Evolutionary conservation across 768 basidiomycete species (phyloP).

Genomic region (Lentinula raphanica): DNA sequence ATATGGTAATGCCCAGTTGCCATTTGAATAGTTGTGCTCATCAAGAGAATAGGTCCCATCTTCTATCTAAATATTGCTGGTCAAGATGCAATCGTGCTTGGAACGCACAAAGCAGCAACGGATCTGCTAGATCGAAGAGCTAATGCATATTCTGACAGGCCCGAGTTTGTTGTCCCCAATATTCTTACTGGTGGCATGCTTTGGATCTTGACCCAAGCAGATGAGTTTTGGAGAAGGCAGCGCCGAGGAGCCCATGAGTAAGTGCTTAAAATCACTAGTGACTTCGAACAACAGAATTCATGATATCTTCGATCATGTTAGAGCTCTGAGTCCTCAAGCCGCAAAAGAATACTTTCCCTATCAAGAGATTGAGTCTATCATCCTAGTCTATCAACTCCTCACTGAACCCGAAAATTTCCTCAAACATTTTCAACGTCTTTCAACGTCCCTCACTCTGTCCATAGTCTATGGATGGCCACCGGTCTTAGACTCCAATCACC

Average conservation of each 20-base stretch:
- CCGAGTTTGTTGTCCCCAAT: not conserved
- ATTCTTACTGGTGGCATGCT: not conserved
- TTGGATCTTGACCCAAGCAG: not conserved
- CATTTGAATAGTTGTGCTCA: not conserved
- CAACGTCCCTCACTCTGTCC: conserved; percentile 11
- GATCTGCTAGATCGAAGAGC: conserved; percentile 2
- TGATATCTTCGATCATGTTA: not conserved
- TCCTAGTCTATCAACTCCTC: not conserved
- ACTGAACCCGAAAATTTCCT: not conserved
- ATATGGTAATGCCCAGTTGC: conserved; percentile 24
- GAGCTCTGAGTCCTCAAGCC: not conserved
- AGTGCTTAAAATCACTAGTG: conserved; percentile 1
- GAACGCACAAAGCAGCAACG: not conserved
- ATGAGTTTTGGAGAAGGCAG: not conserved
- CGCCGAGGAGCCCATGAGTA: conserved; percentile 19
- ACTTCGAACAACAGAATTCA: not conserved
- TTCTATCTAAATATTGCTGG: conserved; percentile 1
- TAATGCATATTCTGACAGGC: not conserved
- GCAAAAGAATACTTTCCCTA: not conserved
- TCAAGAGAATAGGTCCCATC: not conserved
- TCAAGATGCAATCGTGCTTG: not conserved
- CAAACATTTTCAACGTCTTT: conserved; percentile 7
- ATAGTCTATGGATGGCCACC: conserved; percentile 14
- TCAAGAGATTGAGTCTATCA: not conserved
- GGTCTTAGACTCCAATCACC: conserved; percentile 10